phyloP scores from a whole-genome alignment of 2,329 filamentous ascomycete genomes.

The Tympanopsis confertula region DNA sequence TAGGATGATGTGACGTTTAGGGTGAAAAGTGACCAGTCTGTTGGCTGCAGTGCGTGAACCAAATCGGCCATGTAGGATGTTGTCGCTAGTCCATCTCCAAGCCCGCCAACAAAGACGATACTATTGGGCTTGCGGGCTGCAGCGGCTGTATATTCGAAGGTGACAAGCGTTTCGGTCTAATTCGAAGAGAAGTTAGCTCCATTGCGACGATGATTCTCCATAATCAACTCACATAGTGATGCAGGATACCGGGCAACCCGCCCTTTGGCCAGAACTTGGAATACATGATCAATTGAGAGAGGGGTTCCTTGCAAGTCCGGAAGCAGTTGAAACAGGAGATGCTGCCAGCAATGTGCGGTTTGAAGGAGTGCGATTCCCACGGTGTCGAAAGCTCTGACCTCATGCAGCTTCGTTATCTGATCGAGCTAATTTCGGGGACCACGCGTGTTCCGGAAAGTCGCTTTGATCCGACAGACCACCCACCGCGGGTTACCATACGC shows the following conservation, averaged over 20 bases:
- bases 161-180: slow-evolving; percentile 22
- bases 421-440: no score
- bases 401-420: no score
- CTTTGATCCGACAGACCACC: no score
- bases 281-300: no score
- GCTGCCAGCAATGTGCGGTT: no score
- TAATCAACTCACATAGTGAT: slow-evolving; percentile 16
- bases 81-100: slow-evolving; percentile 42
- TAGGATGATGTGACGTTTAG: slow-evolving; percentile 38
- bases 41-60: slow-evolving; percentile 28
- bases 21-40: slow-evolving; percentile 38
- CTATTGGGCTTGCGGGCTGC: slow-evolving; percentile 25
- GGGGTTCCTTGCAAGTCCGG: no score
- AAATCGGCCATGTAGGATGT: slow-evolving; percentile 39
- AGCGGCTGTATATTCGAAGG: slow-evolving; percentile 23
- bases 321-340: no score
- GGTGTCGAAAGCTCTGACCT: no score
- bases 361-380: no score
- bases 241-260: slow-evolving; percentile 17
- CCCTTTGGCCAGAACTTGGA: slow-evolving; percentile 20
- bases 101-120: slow-evolving; percentile 45
- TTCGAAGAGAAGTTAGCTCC: background rate
- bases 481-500: no score
- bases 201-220: background rate
- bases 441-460: no score